Percentiles rank a stretch among this genome's conserved stretches.
These are phyloP conservation scores for Candida sithepensis DNA, from an alignment of 805 yeast species.

Conservation along the genomic window DNA sequence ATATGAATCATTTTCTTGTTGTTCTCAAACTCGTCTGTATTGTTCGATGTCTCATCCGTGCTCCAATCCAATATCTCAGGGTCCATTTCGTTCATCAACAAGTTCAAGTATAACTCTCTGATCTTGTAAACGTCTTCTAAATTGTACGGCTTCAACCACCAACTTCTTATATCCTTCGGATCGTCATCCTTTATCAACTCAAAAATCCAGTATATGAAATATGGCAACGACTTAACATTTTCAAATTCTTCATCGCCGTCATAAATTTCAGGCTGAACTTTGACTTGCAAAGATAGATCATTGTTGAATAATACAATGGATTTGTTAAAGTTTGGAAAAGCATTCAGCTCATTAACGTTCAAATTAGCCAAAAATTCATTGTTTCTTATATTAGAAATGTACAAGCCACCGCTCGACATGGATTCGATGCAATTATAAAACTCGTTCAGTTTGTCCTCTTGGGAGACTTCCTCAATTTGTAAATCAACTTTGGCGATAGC, in stretches of 20 bases:
- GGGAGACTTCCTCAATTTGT: constrained; percentile 1
- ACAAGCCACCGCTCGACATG: constrained; percentile 13
- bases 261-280: not conserved
- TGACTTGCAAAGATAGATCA: constrained; percentile 32
- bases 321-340: constrained; percentile 10
- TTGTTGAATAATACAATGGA: constrained; percentile 7
- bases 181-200: constrained; percentile 4
- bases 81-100: constrained; percentile 5
- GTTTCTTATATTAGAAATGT: constrained; percentile 9
- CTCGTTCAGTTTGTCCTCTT: constrained; percentile 9
- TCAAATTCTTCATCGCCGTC: constrained; percentile 1
- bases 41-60: not conserved
- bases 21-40: not conserved
- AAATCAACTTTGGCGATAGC: not conserved
- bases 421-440: constrained; percentile 3
- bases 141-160: constrained; percentile 12
- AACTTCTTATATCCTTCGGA: not conserved
- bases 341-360: constrained; percentile 4
- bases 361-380: constrained; percentile 10
- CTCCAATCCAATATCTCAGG: constrained; percentile 4
- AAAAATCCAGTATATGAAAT: constrained; percentile 40
- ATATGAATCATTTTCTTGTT: constrained; percentile 3
- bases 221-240: constrained; percentile 35
- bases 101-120: constrained; percentile 3
- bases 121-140: constrained; percentile 10